A percentile compares a stretch with the other conserved stretches of the same genome.
Conservation (phyloP, 2,329 filamentous ascomycete genomes). For the Paracamarosporium sp. region DNA sequence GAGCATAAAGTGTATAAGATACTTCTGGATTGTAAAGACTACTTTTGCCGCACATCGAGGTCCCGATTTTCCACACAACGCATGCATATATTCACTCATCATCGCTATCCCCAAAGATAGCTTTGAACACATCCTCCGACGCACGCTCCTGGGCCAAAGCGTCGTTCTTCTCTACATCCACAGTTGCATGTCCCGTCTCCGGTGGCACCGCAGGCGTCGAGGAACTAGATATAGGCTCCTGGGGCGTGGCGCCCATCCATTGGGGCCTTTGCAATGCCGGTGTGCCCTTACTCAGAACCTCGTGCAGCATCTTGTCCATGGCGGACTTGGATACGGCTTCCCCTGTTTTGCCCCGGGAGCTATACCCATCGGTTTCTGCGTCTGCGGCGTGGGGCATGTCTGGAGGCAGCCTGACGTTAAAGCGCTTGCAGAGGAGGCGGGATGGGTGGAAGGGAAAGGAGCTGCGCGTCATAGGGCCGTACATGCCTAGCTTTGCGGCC, state of each 20-base stretch:
- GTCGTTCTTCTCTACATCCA: constrained; percentile 79
- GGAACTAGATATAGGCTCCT: neutral
- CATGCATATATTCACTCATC: constrained; percentile 9
- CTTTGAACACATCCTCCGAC: constrained; percentile 82
- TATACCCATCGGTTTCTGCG: constrained; percentile 42
- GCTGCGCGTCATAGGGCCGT: constrained; percentile 82
- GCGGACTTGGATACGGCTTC: constrained; percentile 62
- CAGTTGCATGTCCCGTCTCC: constrained; percentile 36
- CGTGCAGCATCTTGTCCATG: constrained; percentile 51
- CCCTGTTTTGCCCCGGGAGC: constrained; percentile 32
- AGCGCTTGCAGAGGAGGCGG: constrained; percentile 89
- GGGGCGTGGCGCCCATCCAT: constrained; percentile 29
- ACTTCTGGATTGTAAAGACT: too few species aligned
- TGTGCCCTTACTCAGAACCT: constrained; percentile 32
- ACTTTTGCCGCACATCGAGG: too few species aligned
- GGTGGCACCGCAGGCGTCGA: constrained; percentile 2
- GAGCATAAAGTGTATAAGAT: too few species aligned
- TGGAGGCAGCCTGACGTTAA: constrained; percentile 80
- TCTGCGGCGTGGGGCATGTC: constrained; percentile 66
- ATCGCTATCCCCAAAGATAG: constrained; percentile 83
- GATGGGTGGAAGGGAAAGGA: constrained; percentile 77
- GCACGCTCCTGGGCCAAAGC: constrained; percentile 77
- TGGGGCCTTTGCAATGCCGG: constrained; percentile 35
- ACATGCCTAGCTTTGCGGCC: constrained; percentile 91
- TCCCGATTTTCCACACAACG: too few species aligned